Conservation (phyloP, 139 green algal genomes). For the Nannochloris sp. region DNA sequence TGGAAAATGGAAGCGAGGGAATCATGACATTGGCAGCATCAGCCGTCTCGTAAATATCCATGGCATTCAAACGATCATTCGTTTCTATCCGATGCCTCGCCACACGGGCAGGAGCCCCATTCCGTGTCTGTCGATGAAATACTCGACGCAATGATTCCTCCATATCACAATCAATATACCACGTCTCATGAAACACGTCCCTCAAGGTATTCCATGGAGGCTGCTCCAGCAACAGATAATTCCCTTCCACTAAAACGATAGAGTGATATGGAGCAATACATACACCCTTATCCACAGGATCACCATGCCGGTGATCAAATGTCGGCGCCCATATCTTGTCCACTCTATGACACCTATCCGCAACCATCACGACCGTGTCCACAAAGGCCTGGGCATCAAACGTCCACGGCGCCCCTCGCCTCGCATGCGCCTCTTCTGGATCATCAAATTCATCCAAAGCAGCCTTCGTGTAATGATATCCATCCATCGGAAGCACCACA, state of each 20-base stretch:
- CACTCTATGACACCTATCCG: background rate
- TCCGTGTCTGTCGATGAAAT: constrained; percentile 24
- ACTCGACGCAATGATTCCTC: constrained; percentile 59
- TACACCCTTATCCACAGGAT: constrained; percentile 57
- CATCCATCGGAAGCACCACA: constrained; percentile 64
- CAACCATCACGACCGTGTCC: constrained; percentile 13
- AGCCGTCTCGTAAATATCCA: constrained; percentile 35
- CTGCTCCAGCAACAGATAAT: constrained; percentile 74
- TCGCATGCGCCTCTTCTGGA: constrained; percentile 45
- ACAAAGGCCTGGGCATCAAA: constrained; percentile 73
- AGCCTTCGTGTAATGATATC: constrained; percentile 68
- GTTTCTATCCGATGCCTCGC: constrained; percentile 35
- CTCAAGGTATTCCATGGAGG: constrained; percentile 41
- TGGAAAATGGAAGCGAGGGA: constrained; percentile 5
- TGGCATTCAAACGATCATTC: constrained; percentile 70
- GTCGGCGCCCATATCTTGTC: constrained; percentile 31
- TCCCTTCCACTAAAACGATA: constrained; percentile 73
- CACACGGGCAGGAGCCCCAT: constrained; percentile 39
- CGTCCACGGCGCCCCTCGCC: constrained; percentile 69
- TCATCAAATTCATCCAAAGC: constrained; percentile 73
- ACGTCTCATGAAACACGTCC: constrained; percentile 50
- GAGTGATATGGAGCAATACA: constrained; percentile 24
- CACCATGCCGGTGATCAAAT: constrained; percentile 79
- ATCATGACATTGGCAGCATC: constrained; percentile 10
- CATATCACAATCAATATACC: constrained; percentile 57